Percentiles rank a stretch among this genome's conserved stretches.
Evolutionary conservation across 2,329 filamentous ascomycete genomes (phyloP).

Genomic region (Byssothecium circinans): DNA sequence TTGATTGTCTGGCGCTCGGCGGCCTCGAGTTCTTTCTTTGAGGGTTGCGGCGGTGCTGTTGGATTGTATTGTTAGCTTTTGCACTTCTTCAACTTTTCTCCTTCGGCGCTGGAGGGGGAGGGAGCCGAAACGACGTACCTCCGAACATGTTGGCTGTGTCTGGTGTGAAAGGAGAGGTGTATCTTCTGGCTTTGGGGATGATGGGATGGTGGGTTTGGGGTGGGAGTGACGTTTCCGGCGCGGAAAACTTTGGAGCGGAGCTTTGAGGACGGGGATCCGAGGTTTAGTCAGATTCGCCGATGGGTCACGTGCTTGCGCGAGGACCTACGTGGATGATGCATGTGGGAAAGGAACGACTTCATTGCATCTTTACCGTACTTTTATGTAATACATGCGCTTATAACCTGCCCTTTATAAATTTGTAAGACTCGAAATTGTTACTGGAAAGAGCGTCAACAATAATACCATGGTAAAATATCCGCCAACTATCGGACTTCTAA

Average conservation of each 20-base stretch:
- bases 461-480: no score
- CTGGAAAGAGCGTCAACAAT: no score
- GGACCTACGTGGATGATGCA: not conserved
- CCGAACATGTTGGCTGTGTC: constrained; percentile 57
- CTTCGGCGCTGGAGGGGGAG: no score
- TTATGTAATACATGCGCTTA: no score
- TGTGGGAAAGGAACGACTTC: no score
- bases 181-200: no score
- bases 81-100: not conserved
- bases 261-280: not conserved
- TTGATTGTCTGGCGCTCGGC: constrained; percentile 66
- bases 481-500: no score
- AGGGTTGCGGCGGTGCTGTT: constrained; percentile 69
- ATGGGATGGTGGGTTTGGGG: constrained; percentile 3
- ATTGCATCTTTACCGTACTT: no score
- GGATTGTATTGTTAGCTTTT: constrained; percentile 1
- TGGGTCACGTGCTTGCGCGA: constrained; percentile 1
- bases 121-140: no score
- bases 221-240: constrained; percentile 9
- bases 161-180: no score
- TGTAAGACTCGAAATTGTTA: no score
- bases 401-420: no score
- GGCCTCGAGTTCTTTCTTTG: constrained; percentile 66
- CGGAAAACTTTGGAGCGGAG: constrained; percentile 6
- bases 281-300: constrained; percentile 5